Evolutionary conservation across 2,329 filamentous ascomycete species (phyloP).

Genomic region (Monosporascus sp.): DNA sequence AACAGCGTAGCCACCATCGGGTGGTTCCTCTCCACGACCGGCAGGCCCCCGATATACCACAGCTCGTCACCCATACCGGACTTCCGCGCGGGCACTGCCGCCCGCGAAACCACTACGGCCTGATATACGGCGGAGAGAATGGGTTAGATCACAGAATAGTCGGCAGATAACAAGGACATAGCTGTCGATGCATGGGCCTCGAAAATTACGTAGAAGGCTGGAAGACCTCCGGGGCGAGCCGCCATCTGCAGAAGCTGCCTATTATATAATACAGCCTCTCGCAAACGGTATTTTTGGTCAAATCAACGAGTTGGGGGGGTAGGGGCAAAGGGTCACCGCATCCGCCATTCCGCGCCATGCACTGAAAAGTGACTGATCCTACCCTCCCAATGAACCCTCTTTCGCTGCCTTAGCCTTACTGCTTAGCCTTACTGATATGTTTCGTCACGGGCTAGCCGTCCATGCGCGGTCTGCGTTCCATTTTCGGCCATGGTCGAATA

Average conservation of each 20-base stretch:
- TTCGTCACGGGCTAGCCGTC: not conserved
- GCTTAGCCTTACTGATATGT: too few relatives aligned
- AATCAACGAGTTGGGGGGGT: too few relatives aligned
- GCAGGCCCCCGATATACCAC: slow-evolving; percentile 6
- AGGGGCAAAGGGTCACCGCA: too few relatives aligned
- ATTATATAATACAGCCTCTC: too few relatives aligned
- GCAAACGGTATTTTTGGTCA: too few relatives aligned
- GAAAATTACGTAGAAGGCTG: too few relatives aligned
- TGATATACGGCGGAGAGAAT: not conserved
- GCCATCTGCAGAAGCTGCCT: too few relatives aligned
- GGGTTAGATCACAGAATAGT: not conserved
- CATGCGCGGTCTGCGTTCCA: not conserved
- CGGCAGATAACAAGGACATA: too few relatives aligned
- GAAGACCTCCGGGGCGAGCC: too few relatives aligned
- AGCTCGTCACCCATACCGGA: not conserved
- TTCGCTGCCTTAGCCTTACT: not conserved
- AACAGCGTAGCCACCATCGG: slow-evolving; percentile 10
- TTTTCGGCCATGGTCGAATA: too few relatives aligned
- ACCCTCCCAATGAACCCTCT: not conserved
- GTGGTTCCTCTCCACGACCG: slow-evolving; percentile 7
- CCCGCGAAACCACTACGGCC: not conserved
- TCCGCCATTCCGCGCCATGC: not conserved
- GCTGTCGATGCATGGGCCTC: too few relatives aligned
- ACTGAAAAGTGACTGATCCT: not conserved
- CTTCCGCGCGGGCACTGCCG: too few relatives aligned